These are phyloP conservation scores for Scorias spongiosa DNA, from an alignment of 2,329 filamentous ascomycete genomes.

Conservation along the genomic window DNA sequence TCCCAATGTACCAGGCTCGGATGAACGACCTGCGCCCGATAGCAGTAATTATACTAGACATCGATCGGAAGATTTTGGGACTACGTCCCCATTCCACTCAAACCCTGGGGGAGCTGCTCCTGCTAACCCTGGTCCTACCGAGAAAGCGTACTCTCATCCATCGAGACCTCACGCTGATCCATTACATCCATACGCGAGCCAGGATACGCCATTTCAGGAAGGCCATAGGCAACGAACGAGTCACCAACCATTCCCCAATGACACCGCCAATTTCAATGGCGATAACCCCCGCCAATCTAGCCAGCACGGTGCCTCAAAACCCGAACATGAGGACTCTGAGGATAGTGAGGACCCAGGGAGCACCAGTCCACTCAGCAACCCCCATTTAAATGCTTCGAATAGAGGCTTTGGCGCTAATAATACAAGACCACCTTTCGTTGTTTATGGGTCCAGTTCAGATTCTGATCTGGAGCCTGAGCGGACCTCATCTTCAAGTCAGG, in stretches of 20 bases:
- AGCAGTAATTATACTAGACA: constrained; percentile 13
- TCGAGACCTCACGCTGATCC: constrained; percentile 24
- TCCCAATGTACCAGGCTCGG: constrained; percentile 41
- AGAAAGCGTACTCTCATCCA: constrained; percentile 22
- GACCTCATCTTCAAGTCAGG: background rate
- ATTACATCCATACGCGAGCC: constrained; percentile 20
- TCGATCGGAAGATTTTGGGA: constrained; percentile 15
- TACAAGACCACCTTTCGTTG: constrained; percentile 8
- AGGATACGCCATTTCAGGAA: constrained; percentile 29
- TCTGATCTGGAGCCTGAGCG: constrained; percentile 2
- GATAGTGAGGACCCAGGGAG: constrained; percentile 8
- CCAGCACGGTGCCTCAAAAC: constrained; percentile 28
- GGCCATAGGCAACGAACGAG: constrained; percentile 35
- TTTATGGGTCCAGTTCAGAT: constrained; percentile 12
- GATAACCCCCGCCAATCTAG: constrained; percentile 38
- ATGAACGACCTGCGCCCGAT: constrained; percentile 38
- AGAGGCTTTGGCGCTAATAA: background rate
- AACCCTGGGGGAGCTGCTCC: constrained; percentile 1
- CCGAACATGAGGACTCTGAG: constrained; percentile 8
- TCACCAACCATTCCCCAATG: constrained; percentile 39
- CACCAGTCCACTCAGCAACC: constrained; percentile 8
- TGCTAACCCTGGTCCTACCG: constrained; percentile 17
- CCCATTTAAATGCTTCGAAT: background rate
- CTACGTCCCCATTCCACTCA: background rate
- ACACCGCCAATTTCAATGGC: constrained; percentile 40